Percentiles rank a stretch among this genome's conserved stretches.
phyloP scores from a whole-genome alignment of 768 basidiomycete genomes.

The Trametes cubensis region DNA sequence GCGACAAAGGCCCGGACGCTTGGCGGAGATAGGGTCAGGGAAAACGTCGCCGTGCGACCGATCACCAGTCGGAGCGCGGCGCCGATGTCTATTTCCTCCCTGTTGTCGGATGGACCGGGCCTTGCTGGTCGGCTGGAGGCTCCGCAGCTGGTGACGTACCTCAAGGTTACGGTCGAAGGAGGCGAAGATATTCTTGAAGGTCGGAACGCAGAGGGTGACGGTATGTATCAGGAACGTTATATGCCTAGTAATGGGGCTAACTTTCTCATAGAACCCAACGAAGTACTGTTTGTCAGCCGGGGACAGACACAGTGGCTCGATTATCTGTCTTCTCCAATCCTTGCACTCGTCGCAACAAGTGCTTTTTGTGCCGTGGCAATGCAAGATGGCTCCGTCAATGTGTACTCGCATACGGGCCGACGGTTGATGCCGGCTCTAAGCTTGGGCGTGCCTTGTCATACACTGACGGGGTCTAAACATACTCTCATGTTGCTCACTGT shows the following conservation, averaged over 20 bases:
- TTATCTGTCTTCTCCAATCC: conserved; percentile 75
- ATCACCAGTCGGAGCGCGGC: conserved; percentile 37
- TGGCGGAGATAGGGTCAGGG: conserved; percentile 66
- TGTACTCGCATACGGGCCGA: conserved; percentile 85
- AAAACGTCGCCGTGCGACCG: conserved; percentile 54
- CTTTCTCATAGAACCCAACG: conserved; percentile 53
- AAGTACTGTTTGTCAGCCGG: conserved; percentile 64
- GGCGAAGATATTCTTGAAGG: conserved; percentile 74
- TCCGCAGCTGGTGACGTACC: conserved; percentile 43
- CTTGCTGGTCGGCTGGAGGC: conserved; percentile 48
- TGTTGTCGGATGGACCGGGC: conserved; percentile 18
- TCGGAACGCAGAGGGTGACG: conserved; percentile 70
- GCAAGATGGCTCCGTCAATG: conserved; percentile 77
- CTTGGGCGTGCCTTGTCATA: conserved; percentile 70
- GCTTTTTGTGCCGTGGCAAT: conserved; percentile 75
- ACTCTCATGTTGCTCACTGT: conserved; percentile 74
- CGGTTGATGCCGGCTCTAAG: conserved; percentile 75
- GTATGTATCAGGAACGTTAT: conserved; percentile 39
- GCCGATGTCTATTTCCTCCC: conserved; percentile 7
- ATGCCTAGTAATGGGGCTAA: neutral
- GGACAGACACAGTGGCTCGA: conserved; percentile 88
- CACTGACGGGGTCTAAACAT: conserved; percentile 66
- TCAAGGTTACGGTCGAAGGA: conserved; percentile 60
- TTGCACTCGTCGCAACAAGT: conserved; percentile 64
- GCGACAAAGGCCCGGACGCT: conserved; percentile 55